These are phyloP conservation scores for Penicillium polonicum DNA, from an alignment of 2,329 filamentous ascomycete species.

Conservation along the genomic window DNA sequence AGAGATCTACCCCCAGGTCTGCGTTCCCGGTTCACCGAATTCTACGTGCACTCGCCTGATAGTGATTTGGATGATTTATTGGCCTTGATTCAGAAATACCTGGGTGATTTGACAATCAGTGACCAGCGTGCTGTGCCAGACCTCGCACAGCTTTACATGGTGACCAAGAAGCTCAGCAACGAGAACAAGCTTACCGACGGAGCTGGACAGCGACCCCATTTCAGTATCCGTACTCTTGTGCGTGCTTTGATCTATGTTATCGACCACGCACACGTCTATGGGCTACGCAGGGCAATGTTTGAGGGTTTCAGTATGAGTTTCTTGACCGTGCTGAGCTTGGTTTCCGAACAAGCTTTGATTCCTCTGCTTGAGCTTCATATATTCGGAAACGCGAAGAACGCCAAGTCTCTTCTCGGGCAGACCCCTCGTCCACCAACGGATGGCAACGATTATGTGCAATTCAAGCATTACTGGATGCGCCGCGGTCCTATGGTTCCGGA, in stretches of 20 bases:
- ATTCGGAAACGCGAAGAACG: conserved; percentile 67
- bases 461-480: conserved; percentile 88
- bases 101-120: conserved; percentile 68
- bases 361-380: conserved; percentile 80
- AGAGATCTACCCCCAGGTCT: conserved; percentile 86
- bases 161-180: conserved; percentile 77
- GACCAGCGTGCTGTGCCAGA: conserved; percentile 74
- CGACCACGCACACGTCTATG: conserved; percentile 80
- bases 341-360: conserved; percentile 75
- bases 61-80: conserved; percentile 81
- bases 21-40: conserved; percentile 88
- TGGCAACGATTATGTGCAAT: conserved; percentile 74
- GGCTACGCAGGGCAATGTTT: conserved; percentile 78
- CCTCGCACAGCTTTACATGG: conserved; percentile 82
- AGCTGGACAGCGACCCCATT: conserved; percentile 92
- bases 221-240: conserved; percentile 91
- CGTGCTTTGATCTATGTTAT: conserved; percentile 84
- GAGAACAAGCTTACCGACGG: conserved; percentile 88
- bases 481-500: conserved; percentile 67
- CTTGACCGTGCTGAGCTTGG: conserved; percentile 77
- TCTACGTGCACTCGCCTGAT: conserved; percentile 92
- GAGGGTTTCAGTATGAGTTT: conserved; percentile 99
- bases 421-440: conserved; percentile 75
- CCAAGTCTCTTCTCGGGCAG: conserved; percentile 72
- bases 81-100: conserved; percentile 82